Conservation (phyloP, 441 rosid genomes). For the Pelargonium myrrhifolium region DNA sequence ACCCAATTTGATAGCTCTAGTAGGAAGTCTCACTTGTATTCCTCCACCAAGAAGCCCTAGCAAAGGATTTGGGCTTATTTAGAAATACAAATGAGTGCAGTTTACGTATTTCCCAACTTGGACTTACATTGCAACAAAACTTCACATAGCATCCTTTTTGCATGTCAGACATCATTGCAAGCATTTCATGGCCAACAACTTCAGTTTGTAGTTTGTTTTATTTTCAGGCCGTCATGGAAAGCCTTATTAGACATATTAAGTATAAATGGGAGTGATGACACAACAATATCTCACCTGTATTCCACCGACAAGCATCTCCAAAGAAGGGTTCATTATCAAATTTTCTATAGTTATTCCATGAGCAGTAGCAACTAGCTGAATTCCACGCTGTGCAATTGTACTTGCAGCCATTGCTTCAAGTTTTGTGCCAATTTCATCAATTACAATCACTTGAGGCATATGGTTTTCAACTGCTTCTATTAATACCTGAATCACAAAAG, state of each 20-base stretch:
- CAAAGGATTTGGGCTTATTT: not conserved
- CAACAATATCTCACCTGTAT: conserved; percentile 47
- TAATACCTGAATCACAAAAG: conserved; percentile 42
- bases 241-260: not conserved
- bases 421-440: conserved; percentile 93
- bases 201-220: no score
- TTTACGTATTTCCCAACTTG: not conserved
- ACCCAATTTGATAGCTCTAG: no score
- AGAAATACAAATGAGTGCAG: not conserved
- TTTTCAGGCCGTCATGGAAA: not conserved
- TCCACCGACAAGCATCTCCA: conserved; percentile 89
- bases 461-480: conserved; percentile 95
- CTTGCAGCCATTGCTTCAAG: conserved; percentile 93
- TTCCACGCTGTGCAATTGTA: conserved; percentile 93
- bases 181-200: not conserved
- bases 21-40: not conserved
- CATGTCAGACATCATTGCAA: not conserved
- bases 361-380: conserved; percentile 90
- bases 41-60: not conserved
- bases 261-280: not conserved
- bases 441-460: conserved; percentile 92
- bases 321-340: conserved; percentile 81
- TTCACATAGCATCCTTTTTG: not conserved
- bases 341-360: conserved; percentile 83
- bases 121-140: not conserved